Evolutionary conservation across 1,284 basidiomycete genomes (phyloP).

Genomic region (Meripilus lineatus): DNA sequence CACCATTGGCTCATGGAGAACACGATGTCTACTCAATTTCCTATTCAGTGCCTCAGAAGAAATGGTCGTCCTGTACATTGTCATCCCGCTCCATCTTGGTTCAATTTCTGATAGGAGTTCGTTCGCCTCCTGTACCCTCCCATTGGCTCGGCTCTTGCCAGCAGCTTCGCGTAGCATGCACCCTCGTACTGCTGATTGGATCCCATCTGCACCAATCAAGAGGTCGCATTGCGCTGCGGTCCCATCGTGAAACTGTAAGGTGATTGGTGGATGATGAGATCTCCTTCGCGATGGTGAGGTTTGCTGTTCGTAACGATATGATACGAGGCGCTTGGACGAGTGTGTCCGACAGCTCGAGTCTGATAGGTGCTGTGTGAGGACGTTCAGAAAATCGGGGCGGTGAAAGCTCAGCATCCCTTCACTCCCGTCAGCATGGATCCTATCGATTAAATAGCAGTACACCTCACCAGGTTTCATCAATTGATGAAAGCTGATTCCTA

Average conservation of each 20-base stretch:
- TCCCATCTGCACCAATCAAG: slow-evolving; percentile 47
- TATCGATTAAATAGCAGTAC: neutral
- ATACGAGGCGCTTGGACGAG: slow-evolving; percentile 35
- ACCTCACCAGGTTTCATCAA: slow-evolving; percentile 27
- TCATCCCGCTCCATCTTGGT: slow-evolving; percentile 36
- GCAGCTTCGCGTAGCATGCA: slow-evolving; percentile 22
- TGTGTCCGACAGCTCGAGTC: slow-evolving; percentile 26
- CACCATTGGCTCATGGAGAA: slow-evolving; percentile 28
- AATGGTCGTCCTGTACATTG: slow-evolving; percentile 36
- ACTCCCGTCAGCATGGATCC: slow-evolving; percentile 18
- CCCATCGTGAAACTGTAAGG: slow-evolving; percentile 41
- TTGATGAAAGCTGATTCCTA: slow-evolving; percentile 25
- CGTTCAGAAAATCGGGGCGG: slow-evolving; percentile 39
- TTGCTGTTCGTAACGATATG: slow-evolving; percentile 26
- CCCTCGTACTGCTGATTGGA: slow-evolving; percentile 28
- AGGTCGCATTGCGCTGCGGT: slow-evolving; percentile 38
- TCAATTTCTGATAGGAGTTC: slow-evolving; percentile 18
- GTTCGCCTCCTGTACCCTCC: slow-evolving; percentile 14
- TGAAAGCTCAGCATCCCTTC: slow-evolving; percentile 38
- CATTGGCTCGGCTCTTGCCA: slow-evolving; percentile 11
- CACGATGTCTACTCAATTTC: slow-evolving; percentile 29
- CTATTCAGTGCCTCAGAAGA: slow-evolving; percentile 29
- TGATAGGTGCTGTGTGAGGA: slow-evolving; percentile 30
- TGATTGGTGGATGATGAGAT: slow-evolving; percentile 27
- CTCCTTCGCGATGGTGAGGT: neutral